Conservation (phyloP, 2,329 filamentous ascomycete genomes). For the Verticillium klebahnii region DNA sequence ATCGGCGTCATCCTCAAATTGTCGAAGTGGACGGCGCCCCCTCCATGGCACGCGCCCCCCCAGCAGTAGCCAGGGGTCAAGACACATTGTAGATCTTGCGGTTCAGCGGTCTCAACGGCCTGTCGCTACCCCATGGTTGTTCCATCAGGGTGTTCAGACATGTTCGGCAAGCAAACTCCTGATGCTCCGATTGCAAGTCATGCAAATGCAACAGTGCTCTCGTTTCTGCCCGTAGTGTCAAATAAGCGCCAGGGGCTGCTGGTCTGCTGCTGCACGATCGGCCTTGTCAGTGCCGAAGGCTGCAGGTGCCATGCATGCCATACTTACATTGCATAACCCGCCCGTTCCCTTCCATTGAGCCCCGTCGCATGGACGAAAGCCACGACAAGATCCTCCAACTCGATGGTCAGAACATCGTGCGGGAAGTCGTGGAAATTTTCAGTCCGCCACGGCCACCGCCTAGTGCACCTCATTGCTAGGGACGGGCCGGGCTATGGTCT, state of each 20-base stretch:
- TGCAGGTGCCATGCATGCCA: conserved; percentile 14
- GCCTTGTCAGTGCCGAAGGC: neutral
- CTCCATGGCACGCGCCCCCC: no score
- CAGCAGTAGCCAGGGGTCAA: no score
- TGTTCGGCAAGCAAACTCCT: neutral
- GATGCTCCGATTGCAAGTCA: neutral
- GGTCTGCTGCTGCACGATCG: neutral
- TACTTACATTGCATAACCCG: conserved; percentile 7
- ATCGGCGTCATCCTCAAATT: neutral
- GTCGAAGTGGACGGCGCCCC: no score
- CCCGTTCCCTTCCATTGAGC: neutral
- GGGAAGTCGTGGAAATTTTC: neutral
- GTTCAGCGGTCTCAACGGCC: no score
- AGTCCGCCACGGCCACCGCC: neutral
- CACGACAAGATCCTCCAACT: neutral
- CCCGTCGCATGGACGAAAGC: neutral
- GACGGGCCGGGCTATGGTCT: conserved; percentile 12
- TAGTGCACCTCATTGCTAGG: conserved; percentile 8
- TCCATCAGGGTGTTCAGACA: neutral
- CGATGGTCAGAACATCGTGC: neutral
- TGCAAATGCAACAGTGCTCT: neutral
- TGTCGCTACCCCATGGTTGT: neutral
- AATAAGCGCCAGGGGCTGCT: neutral
- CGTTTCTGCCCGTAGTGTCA: neutral
- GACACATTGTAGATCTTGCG: neutral